These are phyloP conservation scores for Penicillium sclerotigenum DNA, from an alignment of 2,329 filamentous ascomycete species.

Conservation along the genomic window DNA sequence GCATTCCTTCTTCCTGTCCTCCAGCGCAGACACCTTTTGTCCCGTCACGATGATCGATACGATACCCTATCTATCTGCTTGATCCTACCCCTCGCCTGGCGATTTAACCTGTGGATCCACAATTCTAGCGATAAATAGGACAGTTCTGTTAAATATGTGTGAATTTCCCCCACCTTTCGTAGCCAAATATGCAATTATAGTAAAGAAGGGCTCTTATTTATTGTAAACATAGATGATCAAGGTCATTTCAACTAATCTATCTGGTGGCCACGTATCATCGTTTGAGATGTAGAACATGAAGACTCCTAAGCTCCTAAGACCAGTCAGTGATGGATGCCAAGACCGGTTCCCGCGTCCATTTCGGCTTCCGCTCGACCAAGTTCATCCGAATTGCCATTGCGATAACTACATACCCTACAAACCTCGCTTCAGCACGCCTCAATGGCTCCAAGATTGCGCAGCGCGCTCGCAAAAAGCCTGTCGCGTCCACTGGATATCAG, in stretches of 20 bases:
- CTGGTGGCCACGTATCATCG: not conserved
- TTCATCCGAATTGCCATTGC: slow-evolving; percentile 5
- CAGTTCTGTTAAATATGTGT: slow-evolving; percentile 13
- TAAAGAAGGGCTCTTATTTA: not conserved
- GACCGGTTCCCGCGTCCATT: slow-evolving; percentile 19
- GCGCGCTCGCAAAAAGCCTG: slow-evolving; percentile 36
- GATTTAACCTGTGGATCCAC: slow-evolving; percentile 11
- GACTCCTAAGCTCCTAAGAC: not conserved
- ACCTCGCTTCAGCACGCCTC: slow-evolving; percentile 5
- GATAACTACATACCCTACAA: not conserved
- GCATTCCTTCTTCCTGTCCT: slow-evolving; percentile 24
- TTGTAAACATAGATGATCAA: not conserved
- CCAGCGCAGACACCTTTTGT: slow-evolving; percentile 23
- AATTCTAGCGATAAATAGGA: slow-evolving; percentile 13
- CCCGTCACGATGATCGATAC: slow-evolving; percentile 27
- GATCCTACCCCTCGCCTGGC: slow-evolving; percentile 16
- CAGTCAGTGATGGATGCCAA: slow-evolving; percentile 19
- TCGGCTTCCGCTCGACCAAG: slow-evolving; percentile 16
- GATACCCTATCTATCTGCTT: slow-evolving; percentile 27
- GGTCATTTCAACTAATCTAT: not conserved
- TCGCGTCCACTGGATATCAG: slow-evolving; percentile 25
- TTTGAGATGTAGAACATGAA: not conserved
- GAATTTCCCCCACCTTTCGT: slow-evolving; percentile 3
- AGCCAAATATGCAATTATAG: not conserved
- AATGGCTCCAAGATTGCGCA: slow-evolving; percentile 43